These are phyloP conservation scores for Russula foetens DNA, from an alignment of 768 basidiomycete species.

Conservation along the genomic window DNA sequence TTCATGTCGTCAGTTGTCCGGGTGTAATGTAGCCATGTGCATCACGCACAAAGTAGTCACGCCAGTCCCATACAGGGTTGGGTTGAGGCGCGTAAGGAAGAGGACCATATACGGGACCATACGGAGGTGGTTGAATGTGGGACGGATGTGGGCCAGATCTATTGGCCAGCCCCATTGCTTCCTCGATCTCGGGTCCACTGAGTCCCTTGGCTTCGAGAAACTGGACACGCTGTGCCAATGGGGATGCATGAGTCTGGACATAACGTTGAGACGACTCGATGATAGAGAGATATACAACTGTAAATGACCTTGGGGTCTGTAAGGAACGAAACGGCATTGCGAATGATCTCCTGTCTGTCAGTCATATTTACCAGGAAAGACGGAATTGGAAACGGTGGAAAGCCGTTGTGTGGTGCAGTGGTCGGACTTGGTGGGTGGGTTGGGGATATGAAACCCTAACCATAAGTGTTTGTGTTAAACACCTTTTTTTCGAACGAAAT, in stretches of 20 bases:
- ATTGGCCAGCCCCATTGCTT: conserved; percentile 60
- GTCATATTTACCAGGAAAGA: conserved; percentile 29
- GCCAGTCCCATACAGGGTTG: conserved; percentile 77
- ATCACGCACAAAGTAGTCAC: conserved; percentile 85
- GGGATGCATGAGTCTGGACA: conserved; percentile 61
- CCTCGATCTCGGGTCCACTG: conserved; percentile 74
- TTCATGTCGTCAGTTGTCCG: conserved; percentile 4
- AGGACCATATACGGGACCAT: conserved; percentile 39
- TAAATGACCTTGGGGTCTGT: conserved; percentile 67
- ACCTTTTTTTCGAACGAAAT: too few species aligned
- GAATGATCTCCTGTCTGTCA: conserved; percentile 66
- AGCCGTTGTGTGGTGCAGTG: too few species aligned
- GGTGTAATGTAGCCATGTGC: conserved; percentile 8
- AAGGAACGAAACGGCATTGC: conserved; percentile 79
- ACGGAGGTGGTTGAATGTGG: conserved; percentile 23
- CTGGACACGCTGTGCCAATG: conserved; percentile 77
- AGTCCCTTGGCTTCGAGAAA: conserved; percentile 97
- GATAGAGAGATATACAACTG: neutral
- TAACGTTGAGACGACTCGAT: conserved; percentile 4
- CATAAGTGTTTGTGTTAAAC: neutral
- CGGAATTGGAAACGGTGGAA: neutral
- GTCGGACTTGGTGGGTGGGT: neutral
- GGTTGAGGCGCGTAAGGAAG: conserved; percentile 37
- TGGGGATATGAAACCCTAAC: conserved; percentile 7
- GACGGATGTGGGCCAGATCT: conserved; percentile 14